Evolutionary conservation across 2,329 filamentous ascomycete genomes (phyloP).

Genomic region (Fusarium haematococcum): DNA sequence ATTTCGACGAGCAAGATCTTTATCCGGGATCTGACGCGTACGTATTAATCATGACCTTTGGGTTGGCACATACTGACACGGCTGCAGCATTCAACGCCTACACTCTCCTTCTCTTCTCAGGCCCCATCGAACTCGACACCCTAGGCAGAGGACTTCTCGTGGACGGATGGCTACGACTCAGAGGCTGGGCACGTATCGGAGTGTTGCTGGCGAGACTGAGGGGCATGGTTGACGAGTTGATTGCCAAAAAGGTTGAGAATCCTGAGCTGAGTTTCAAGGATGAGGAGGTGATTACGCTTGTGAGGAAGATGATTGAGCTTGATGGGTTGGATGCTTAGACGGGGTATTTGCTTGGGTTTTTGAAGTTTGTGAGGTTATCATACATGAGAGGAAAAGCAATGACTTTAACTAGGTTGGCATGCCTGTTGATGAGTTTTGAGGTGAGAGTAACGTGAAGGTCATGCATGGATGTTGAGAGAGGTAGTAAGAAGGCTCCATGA

Average conservation of each 20-base stretch:
- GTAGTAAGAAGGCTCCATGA: background rate
- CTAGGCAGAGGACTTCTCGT: slow-evolving; percentile 87
- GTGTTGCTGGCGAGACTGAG: slow-evolving; percentile 87
- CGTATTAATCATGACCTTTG: slow-evolving; percentile 50
- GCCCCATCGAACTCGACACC: slow-evolving; percentile 86
- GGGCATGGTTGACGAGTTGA: slow-evolving; percentile 86
- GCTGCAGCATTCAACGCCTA: slow-evolving; percentile 88
- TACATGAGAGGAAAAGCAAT: background rate
- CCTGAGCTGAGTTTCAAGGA: slow-evolving; percentile 69
- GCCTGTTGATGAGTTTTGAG: background rate
- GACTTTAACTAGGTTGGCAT: background rate
- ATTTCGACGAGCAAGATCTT: slow-evolving; percentile 95
- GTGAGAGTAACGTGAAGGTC: background rate
- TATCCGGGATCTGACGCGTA: slow-evolving; percentile 88
- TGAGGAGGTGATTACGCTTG: slow-evolving; percentile 79
- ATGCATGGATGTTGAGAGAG: background rate
- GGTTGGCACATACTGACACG: slow-evolving; percentile 8
- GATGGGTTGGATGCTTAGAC: slow-evolving; percentile 81
- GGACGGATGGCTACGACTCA: slow-evolving; percentile 87
- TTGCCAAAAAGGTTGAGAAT: slow-evolving; percentile 84
- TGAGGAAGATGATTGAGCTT: slow-evolving; percentile 85
- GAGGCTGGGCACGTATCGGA: slow-evolving; percentile 95
- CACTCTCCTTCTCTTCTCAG: slow-evolving; percentile 87
- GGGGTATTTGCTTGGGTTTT: background rate
- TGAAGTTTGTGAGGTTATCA: background rate